Conservation (phyloP, 495 filamentous ascomycete species). For the Hyaloscypha variabilis region DNA sequence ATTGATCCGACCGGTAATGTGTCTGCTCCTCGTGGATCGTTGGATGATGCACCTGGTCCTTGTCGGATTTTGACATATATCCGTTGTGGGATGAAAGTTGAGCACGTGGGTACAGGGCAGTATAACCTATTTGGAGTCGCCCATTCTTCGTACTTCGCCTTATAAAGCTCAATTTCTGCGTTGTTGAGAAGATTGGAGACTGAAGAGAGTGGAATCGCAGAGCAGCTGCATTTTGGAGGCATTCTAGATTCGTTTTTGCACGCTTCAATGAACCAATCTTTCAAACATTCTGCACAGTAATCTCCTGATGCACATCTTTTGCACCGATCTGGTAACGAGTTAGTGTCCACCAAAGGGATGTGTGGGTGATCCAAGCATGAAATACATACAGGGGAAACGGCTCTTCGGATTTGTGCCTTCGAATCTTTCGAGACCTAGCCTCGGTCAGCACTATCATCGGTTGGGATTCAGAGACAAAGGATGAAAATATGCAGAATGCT, state of each 20-base stretch:
- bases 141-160: conserved; percentile 36
- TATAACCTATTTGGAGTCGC: conserved; percentile 34
- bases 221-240: conserved; percentile 36
- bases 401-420: background rate
- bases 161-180: conserved; percentile 30
- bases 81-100: conserved; percentile 33
- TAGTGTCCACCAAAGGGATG: background rate
- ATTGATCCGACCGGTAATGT: too few species aligned
- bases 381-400: background rate
- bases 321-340: conserved; percentile 19
- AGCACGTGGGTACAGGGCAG: conserved; percentile 35
- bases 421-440: background rate
- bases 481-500: too few species aligned
- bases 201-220: conserved; percentile 21
- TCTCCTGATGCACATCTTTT: conserved; percentile 12
- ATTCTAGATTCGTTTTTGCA: conserved; percentile 32
- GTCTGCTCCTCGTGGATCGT: background rate
- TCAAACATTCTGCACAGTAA: conserved; percentile 30
- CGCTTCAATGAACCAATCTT: conserved; percentile 33
- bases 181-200: conserved; percentile 22
- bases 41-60: background rate
- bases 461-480: background rate
- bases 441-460: background rate
- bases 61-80: conserved; percentile 17
- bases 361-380: background rate